phyloP scores from a whole-genome alignment of 2,329 filamentous ascomycete genomes.

The Paramyrothecium roridum region DNA sequence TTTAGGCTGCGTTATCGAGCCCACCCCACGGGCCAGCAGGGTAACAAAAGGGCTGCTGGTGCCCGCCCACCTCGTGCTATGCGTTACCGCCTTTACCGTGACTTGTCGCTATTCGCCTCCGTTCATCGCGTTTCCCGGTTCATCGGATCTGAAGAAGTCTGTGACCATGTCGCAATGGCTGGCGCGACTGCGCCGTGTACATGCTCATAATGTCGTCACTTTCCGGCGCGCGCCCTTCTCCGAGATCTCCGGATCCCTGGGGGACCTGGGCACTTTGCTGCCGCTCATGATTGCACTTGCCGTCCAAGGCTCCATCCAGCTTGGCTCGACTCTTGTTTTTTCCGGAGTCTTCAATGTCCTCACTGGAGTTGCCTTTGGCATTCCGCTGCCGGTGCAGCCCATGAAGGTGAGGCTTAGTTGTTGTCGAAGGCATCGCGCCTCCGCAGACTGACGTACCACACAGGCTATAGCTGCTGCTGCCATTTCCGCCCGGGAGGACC shows the following conservation, averaged over 20 bases:
- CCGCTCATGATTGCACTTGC: conserved; percentile 87
- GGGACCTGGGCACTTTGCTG: conserved; percentile 85
- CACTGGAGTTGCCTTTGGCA: conserved; percentile 79
- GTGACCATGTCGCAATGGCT: conserved; percentile 14
- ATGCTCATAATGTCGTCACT: conserved; percentile 47
- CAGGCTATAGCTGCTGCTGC: conserved; percentile 85
- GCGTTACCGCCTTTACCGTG: neutral
- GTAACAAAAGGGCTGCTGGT: too few relatives aligned
- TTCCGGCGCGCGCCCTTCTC: conserved; percentile 47
- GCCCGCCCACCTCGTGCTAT: too few relatives aligned
- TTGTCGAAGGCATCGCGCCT: neutral
- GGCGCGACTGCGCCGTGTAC: conserved; percentile 23
- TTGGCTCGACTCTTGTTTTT: conserved; percentile 82
- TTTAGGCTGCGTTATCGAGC: too few relatives aligned
- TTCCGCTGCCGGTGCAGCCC: conserved; percentile 90
- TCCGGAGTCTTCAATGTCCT: conserved; percentile 83
- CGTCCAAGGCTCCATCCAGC: conserved; percentile 71
- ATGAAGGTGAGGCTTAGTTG: conserved; percentile 51
- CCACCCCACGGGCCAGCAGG: too few relatives aligned
- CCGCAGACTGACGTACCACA: neutral
- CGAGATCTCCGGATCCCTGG: conserved; percentile 83
- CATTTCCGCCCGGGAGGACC: conserved; percentile 63
- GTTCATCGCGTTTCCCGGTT: neutral
- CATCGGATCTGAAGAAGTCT: neutral
- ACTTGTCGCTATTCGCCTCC: neutral